Base-by-base conservation (phyloP, 441 rosid species). In the Gossypium lobatum region DNA sequence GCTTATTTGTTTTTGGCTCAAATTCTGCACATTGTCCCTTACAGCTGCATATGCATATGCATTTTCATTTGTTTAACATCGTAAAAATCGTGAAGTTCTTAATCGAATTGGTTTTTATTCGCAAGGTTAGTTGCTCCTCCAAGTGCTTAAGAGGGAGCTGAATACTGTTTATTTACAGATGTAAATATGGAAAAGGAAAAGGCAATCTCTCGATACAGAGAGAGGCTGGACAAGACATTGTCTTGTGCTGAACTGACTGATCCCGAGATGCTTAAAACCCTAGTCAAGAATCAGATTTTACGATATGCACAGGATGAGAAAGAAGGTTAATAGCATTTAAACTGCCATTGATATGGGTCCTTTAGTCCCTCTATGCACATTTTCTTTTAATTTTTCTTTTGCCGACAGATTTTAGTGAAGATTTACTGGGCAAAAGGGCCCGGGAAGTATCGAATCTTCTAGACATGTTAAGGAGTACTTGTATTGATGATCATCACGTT, bases 391-490 rank as follows among this genome's bases (percentile, higher is more conserved):
- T 77, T 66, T 39, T 53, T 8, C 23, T 25, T 59, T 42, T 75
- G 57, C 4, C 14, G 75, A 79, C 83, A 93, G 96, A 76, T 54
- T 88, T 81, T 71, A 76, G 73, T 71, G 93, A 83, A 60, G 80
- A 73, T 74, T 75, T 82, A 39, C 69, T 93, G 63, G 87, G 88
- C 65, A 88, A 76, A 77, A 91, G 85, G 85, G 86, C 89, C 39
- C 7, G 64, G 31, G 88, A 85, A 58, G 83, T 96, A 42, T 89
- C 88, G 10, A 75, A 78, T 79, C 86, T 89, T 75, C 94, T 96
- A 76, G 91, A 87, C 74, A 91, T 89, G 93, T 82, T 96, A 78
- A 87, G 97, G 83, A 96, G 97, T 83, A 88, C 84, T 88, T 96
- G 7, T 54, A 70, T 80, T 20, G 83, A 78, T 69, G 87, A 84